Evolutionary conservation across 331 rosid genomes (phyloP).

Genomic region (Prunus yedoensis): DNA sequence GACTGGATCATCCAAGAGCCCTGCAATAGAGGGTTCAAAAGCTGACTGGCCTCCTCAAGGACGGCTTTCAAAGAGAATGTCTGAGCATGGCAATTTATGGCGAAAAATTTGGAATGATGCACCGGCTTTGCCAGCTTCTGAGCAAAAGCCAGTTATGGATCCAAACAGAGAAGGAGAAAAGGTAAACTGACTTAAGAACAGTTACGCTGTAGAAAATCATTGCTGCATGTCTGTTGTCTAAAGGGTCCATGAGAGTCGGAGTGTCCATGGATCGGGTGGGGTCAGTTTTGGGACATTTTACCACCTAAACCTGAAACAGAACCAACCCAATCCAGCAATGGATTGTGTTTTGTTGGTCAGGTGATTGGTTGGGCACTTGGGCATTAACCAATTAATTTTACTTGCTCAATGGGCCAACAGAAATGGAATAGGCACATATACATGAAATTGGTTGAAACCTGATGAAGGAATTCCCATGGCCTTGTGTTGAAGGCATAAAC

Average conservation of each 20-base stretch:
- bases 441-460: neutral
- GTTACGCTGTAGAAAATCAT: neutral
- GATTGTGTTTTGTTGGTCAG: neutral
- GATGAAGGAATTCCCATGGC: neutral
- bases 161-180: slow-evolving; percentile 96
- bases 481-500: neutral
- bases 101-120: slow-evolving; percentile 77
- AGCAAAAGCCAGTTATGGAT: slow-evolving; percentile 90
- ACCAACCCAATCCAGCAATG: neutral
- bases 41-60: slow-evolving; percentile 81
- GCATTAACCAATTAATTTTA: neutral
- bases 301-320: neutral
- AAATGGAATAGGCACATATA: neutral
- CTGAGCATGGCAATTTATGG: slow-evolving; percentile 94
- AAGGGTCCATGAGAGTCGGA: neutral
- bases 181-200: slow-evolving; percentile 33
- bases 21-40: slow-evolving; percentile 34
- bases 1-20: slow-evolving; percentile 38
- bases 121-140: slow-evolving; percentile 71
- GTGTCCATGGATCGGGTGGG: neutral
- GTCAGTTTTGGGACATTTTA: neutral
- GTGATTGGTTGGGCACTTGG: neutral
- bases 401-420: neutral
- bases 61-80: slow-evolving; percentile 88
- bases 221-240: neutral